Conservation (phyloP, 2,329 filamentous ascomycete species). For the Cryphonectria nitschkei region DNA sequence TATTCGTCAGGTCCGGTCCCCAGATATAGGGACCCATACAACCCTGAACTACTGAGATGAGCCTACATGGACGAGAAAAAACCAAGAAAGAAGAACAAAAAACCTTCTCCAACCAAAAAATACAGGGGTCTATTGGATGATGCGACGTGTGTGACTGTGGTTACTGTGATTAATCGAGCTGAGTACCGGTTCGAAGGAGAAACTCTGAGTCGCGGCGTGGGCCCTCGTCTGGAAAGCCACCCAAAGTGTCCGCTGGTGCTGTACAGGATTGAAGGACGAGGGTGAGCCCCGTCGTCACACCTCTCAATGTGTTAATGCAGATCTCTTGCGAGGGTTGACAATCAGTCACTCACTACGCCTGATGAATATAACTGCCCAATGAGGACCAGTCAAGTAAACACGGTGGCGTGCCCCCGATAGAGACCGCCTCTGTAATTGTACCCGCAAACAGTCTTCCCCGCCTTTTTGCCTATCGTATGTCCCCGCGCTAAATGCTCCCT, state of each 20-base stretch:
- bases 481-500: not conserved
- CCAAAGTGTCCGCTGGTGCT: not conserved
- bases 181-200: not conserved
- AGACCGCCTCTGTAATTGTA: not conserved
- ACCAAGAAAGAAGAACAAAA: constrained; percentile 21
- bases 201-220: not conserved
- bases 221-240: constrained; percentile 5
- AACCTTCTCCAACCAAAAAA: constrained; percentile 16
- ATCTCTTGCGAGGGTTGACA: constrained; percentile 5
- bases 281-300: not conserved
- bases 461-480: not conserved
- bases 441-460: not conserved
- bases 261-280: not conserved
- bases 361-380: constrained; percentile 14
- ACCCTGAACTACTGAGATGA: constrained; percentile 29
- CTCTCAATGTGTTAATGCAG: not conserved
- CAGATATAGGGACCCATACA: constrained; percentile 26
- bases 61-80: constrained; percentile 25
- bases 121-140: constrained; percentile 17
- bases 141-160: constrained; percentile 21
- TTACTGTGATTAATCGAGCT: constrained; percentile 15
- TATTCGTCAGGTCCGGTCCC: constrained; percentile 27
- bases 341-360: constrained; percentile 5
- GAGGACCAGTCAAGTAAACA: not conserved
- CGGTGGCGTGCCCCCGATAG: not conserved